These are phyloP conservation scores for Exophiala bonariae DNA, from an alignment of 2,329 filamentous ascomycete genomes.

Conservation along the genomic window DNA sequence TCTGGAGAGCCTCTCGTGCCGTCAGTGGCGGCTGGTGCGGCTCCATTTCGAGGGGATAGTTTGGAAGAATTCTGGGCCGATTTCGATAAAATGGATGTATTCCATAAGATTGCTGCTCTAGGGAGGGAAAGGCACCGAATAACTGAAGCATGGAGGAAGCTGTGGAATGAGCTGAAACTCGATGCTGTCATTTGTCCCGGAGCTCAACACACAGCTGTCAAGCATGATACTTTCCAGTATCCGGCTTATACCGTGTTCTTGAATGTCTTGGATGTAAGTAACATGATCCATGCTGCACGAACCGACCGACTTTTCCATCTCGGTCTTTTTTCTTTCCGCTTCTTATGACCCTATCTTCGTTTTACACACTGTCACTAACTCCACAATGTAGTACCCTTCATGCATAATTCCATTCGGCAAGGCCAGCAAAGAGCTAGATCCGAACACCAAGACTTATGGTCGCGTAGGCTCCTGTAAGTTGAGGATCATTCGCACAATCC, in stretches of 20 bases:
- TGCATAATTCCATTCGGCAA: constrained; percentile 1
- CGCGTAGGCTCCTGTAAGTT: no score
- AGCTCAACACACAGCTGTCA: constrained; percentile 9
- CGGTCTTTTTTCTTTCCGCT: no score
- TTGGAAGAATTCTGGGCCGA: neutral
- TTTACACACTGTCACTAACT: neutral
- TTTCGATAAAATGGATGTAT: neutral
- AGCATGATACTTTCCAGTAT: constrained; percentile 4
- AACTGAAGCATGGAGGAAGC: constrained; percentile 7
- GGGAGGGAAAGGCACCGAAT: neutral
- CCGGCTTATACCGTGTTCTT: constrained; percentile 7
- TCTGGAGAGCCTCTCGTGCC: constrained; percentile 5
- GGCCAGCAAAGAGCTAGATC: neutral
- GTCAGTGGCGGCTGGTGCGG: constrained; percentile 3
- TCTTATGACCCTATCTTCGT: neutral
- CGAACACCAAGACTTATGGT: neutral
- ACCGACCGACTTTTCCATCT: no score
- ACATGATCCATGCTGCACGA: no score
- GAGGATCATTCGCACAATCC: no score
- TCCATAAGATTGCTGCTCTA: constrained; percentile 2
- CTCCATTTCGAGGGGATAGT: neutral
- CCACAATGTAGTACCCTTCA: neutral
- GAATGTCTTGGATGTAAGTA: constrained; percentile 9
- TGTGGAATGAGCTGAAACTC: constrained; percentile 2
- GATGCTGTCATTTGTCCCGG: constrained; percentile 1